Conservation (phyloP, 2,329 filamentous ascomycete species). For the Colletotrichum spinosum region DNA sequence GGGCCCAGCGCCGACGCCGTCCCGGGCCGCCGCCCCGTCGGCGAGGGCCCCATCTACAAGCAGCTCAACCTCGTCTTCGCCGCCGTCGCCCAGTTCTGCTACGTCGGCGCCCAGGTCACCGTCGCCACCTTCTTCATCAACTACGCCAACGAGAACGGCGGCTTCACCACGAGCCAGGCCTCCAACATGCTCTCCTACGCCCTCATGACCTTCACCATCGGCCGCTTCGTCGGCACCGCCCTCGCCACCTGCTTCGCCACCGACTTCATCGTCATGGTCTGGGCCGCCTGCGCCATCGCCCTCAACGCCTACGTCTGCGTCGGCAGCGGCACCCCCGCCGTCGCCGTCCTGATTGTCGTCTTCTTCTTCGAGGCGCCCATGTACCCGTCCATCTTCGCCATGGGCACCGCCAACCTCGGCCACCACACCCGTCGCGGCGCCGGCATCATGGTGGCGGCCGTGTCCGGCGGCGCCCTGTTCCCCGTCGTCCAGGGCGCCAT, state of each 20-base stretch:
- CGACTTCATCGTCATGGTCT: slow-evolving; percentile 35
- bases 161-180: slow-evolving; percentile 53
- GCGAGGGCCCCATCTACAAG: slow-evolving; percentile 73
- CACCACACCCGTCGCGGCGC: slow-evolving; percentile 81
- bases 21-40: slow-evolving; percentile 57
- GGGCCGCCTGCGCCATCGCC: slow-evolving; percentile 61
- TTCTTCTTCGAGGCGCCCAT: slow-evolving; percentile 69
- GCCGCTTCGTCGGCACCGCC: slow-evolving; percentile 64
- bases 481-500: slow-evolving; percentile 64
- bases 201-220: slow-evolving; percentile 60
- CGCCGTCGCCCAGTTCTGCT: slow-evolving; percentile 82
- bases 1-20: slow-evolving; percentile 42
- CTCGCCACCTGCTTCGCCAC: slow-evolving; percentile 62
- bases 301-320: slow-evolving; percentile 28
- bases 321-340: slow-evolving; percentile 61
- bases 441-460: slow-evolving; percentile 68
- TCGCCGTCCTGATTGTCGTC: slow-evolving; percentile 66
- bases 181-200: slow-evolving; percentile 41
- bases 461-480: slow-evolving; percentile 66
- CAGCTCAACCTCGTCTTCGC: slow-evolving; percentile 84
- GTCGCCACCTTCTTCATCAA: slow-evolving; percentile 80
- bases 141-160: slow-evolving; percentile 67
- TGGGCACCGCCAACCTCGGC: slow-evolving; percentile 71
- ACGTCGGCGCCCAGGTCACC: slow-evolving; percentile 77
- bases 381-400: slow-evolving; percentile 69